A percentile compares a stretch with the other conserved stretches of the same genome.
Evolutionary conservation across 1,284 basidiomycete genomes (phyloP).

Genomic region (Ceratobasidium sp.): DNA sequence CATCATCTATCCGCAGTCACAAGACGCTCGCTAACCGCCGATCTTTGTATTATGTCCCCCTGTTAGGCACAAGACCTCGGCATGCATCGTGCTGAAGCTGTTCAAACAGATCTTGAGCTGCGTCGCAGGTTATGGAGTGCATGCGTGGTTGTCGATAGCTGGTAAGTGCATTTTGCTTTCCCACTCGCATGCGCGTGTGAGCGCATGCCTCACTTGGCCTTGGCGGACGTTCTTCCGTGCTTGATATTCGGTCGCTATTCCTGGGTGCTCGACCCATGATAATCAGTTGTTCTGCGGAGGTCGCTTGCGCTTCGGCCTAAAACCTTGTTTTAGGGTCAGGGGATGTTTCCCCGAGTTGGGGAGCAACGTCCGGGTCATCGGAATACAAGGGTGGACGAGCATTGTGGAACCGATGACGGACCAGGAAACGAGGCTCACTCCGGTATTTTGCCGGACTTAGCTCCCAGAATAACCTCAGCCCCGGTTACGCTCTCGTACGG

Average conservation of each 20-base stretch:
- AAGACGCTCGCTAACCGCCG: slow-evolving; percentile 49
- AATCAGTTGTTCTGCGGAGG: too few species aligned
- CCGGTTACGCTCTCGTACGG: neutral
- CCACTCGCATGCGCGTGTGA: slow-evolving; percentile 15
- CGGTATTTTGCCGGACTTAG: slow-evolving; percentile 1
- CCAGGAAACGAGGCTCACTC: neutral
- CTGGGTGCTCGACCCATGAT: too few species aligned
- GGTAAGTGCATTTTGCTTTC: slow-evolving; percentile 64
- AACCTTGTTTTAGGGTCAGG: too few species aligned
- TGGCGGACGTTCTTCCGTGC: neutral
- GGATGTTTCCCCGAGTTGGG: too few species aligned
- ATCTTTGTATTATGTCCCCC: neutral
- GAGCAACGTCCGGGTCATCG: too few species aligned
- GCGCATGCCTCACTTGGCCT: slow-evolving; percentile 5
- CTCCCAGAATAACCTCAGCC: neutral
- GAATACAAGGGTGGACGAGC: too few species aligned
- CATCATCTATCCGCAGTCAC: slow-evolving; percentile 42
- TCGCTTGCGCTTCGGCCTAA: neutral
- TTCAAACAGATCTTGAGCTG: slow-evolving; percentile 81
- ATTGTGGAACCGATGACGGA: slow-evolving; percentile 1
- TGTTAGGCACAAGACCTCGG: slow-evolving; percentile 91
- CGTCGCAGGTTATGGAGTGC: slow-evolving; percentile 89
- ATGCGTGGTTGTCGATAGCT: slow-evolving; percentile 91
- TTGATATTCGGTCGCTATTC: neutral
- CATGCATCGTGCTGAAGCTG: slow-evolving; percentile 85